A percentile compares a stretch with the other conserved stretches of the same genome.
Evolutionary conservation across 2,329 filamentous ascomycete species (phyloP).

Genomic region (Pestalotiopsis sp.): DNA sequence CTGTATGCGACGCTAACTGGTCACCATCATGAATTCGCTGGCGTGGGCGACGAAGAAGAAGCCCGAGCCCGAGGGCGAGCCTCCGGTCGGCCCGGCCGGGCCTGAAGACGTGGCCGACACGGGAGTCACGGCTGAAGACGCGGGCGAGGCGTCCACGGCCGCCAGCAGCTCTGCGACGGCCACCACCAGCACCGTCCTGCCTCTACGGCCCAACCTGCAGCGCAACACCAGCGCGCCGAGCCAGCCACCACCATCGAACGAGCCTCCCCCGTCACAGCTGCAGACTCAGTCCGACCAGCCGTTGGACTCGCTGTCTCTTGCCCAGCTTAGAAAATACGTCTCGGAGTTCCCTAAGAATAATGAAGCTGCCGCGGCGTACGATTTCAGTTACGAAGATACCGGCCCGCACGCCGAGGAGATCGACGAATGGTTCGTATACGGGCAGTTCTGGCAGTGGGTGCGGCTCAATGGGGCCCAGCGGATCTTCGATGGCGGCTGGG

Average conservation of each 20-base stretch:
- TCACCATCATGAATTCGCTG: slow-evolving; percentile 42
- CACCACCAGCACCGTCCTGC: slow-evolving; percentile 12
- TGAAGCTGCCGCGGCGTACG: slow-evolving; percentile 71
- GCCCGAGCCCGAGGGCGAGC: slow-evolving; percentile 28
- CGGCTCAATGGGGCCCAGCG: slow-evolving; percentile 74
- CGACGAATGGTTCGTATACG: slow-evolving; percentile 95
- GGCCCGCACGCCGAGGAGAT: slow-evolving; percentile 82
- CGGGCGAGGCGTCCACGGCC: slow-evolving; percentile 19
- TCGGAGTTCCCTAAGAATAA: slow-evolving; percentile 71
- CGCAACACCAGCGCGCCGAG: slow-evolving; percentile 29
- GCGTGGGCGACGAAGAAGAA: slow-evolving; percentile 39
- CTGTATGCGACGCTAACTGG: background rate
- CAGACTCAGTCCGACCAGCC: slow-evolving; percentile 31
- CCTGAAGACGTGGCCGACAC: slow-evolving; percentile 32
- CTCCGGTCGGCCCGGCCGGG: slow-evolving; percentile 25
- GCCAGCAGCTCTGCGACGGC: slow-evolving; percentile 16
- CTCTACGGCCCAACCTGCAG: slow-evolving; percentile 28
- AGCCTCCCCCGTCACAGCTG: slow-evolving; percentile 19
- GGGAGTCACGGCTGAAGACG: slow-evolving; percentile 28
- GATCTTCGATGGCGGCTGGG: slow-evolving; percentile 78
- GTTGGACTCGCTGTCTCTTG: slow-evolving; percentile 72
- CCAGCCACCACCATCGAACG: slow-evolving; percentile 21
- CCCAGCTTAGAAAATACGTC: slow-evolving; percentile 72
- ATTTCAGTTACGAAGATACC: slow-evolving; percentile 77
- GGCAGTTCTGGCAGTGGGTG: slow-evolving; percentile 76